Percentiles rank a stretch among this genome's conserved stretches.
Conservation (phyloP, 2,329 filamentous ascomycete genomes). For the Aureobasidium melanogenum region DNA sequence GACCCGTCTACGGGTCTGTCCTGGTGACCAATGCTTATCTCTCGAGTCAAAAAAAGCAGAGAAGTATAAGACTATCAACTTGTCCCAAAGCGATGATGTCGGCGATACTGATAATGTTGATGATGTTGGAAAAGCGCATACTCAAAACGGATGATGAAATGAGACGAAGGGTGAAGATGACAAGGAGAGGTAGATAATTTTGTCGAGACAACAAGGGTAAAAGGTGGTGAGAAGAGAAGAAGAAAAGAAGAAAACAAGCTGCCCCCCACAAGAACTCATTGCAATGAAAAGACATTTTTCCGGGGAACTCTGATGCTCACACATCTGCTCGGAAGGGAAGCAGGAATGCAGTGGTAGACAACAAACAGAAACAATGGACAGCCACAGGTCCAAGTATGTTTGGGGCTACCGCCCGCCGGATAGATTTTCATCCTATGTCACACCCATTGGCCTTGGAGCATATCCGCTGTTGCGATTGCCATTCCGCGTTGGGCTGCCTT, state of each 20-base stretch:
- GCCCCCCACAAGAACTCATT: background rate
- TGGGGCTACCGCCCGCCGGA: background rate
- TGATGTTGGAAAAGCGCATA: background rate
- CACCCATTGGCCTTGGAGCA: conserved; percentile 20
- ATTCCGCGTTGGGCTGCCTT: conserved; percentile 24
- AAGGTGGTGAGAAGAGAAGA: background rate
- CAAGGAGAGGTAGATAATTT: background rate
- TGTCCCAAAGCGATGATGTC: background rate
- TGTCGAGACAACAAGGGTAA: conserved; percentile 2
- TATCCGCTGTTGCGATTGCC: conserved; percentile 19
- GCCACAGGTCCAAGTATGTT: background rate
- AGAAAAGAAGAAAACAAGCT: background rate
- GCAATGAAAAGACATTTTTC: background rate
- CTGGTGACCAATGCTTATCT: conserved; percentile 1
- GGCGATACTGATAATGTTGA: background rate
- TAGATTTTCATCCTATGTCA: conserved; percentile 9
- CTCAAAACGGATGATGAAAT: background rate
- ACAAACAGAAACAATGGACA: background rate
- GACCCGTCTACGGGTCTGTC: background rate
- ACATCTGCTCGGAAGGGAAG: too few relatives aligned
- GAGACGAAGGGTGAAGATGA: background rate
- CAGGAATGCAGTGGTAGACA: background rate
- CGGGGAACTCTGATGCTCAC: background rate
- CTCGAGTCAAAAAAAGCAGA: background rate
- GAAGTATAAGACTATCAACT: background rate